Conservation (phyloP, 495 filamentous ascomycete species). For the Penicillium simplicissimum region DNA sequence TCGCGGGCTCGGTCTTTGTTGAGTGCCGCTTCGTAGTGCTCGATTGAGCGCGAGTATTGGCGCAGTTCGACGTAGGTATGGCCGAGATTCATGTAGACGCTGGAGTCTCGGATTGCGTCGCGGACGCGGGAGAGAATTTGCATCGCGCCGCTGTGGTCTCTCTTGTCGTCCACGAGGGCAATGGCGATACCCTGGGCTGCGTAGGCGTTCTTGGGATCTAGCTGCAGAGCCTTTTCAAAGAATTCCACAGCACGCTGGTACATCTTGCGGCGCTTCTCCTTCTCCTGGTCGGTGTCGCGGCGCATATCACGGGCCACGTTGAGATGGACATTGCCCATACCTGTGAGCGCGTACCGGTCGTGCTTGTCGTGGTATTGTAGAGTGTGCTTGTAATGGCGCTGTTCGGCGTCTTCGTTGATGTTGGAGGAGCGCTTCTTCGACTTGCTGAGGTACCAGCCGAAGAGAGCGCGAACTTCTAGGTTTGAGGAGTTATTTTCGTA, state of each 20-base stretch:
- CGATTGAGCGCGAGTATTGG: constrained; percentile 86
- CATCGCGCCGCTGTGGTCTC: constrained; percentile 76
- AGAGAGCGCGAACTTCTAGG: constrained; percentile 86
- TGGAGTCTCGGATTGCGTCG: constrained; percentile 83
- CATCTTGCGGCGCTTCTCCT: constrained; percentile 79
- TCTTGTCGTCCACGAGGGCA: constrained; percentile 88
- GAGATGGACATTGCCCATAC: constrained; percentile 93
- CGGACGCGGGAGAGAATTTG: constrained; percentile 84
- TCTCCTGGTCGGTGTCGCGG: constrained; percentile 82
- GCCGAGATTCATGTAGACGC: constrained; percentile 86
- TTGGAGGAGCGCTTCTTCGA: constrained; percentile 78
- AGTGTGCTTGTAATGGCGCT: constrained; percentile 93
- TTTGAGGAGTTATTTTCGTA: constrained; percentile 77
- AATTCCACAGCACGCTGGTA: constrained; percentile 95
- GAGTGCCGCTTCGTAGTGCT: constrained; percentile 88
- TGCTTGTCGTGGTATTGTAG: constrained; percentile 94
- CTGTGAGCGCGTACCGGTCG: constrained; percentile 89
- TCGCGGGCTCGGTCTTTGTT: constrained; percentile 78
- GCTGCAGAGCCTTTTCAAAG: constrained; percentile 93
- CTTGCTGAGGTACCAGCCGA: constrained; percentile 90
- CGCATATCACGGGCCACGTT: constrained; percentile 89
- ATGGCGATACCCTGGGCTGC: constrained; percentile 96
- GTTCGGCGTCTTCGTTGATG: constrained; percentile 84
- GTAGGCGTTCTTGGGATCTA: constrained; percentile 91
- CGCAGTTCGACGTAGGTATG: constrained; percentile 87